These are phyloP conservation scores for Venturia pyrina DNA, from an alignment of 2,329 filamentous ascomycete species.

Conservation along the genomic window DNA sequence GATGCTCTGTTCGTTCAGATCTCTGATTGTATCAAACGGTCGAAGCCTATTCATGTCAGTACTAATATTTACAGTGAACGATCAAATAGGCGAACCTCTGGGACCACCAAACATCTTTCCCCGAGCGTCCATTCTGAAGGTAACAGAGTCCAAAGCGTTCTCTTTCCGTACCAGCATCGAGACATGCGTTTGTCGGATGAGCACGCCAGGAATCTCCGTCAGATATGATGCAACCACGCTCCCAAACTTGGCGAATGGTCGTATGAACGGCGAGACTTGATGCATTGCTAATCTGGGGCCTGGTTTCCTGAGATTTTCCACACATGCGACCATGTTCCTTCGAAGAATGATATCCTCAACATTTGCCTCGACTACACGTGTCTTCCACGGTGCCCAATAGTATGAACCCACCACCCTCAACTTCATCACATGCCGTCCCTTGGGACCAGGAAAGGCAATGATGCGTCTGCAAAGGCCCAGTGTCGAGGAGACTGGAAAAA, in stretches of 20 bases:
- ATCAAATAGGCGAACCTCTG: background rate
- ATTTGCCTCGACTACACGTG: background rate
- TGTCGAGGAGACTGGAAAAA: background rate
- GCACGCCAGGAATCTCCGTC: background rate
- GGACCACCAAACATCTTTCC: conserved; percentile 2
- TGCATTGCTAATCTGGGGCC: background rate
- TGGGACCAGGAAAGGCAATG: background rate
- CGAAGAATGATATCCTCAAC: background rate
- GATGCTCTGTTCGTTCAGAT: background rate
- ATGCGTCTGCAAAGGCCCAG: background rate
- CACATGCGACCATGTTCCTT: background rate
- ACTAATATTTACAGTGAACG: background rate
- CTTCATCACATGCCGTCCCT: background rate
- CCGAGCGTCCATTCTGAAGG: background rate
- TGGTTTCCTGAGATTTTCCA: background rate
- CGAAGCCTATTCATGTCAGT: conserved; percentile 3
- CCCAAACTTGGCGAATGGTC: background rate
- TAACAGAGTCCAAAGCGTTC: background rate
- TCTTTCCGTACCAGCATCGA: background rate
- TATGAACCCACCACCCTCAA: background rate
- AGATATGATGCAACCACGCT: background rate
- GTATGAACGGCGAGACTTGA: background rate
- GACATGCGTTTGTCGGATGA: background rate
- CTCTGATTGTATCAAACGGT: conserved; percentile 1
- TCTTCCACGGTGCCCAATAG: background rate